Evolutionary conservation across 805 yeast species (phyloP), one percentile per base, ranked within the genome.

Genomic region (Kazachstania bromeliacearum): DNA sequence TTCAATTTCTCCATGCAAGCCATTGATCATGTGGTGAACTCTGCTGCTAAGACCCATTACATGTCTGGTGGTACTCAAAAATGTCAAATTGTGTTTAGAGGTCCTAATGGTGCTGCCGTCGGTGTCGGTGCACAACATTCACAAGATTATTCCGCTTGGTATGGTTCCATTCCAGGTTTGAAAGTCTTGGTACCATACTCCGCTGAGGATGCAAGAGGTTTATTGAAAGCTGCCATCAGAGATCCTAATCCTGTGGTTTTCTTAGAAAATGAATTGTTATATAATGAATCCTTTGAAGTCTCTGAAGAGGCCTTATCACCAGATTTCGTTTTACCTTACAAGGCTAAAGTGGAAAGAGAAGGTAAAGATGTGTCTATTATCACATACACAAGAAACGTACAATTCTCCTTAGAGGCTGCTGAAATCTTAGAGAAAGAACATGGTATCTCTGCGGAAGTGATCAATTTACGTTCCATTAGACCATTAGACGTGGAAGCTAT

Each of bases 71-170:
- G 99, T 72, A 83, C 79, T 45, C 96, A 88, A 67, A 89, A 89
- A 45, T 88, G 96, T 73, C 88, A 85, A 67, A 85, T 89, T 59
- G 88, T 95, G 37, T 92, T 92, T 74, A 81, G 99, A 69, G 99
- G 99, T 57, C 97, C 99, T 44, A 92, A 92, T 66, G 99, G 98
- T 67, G 96, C 98, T 34, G 96, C 98, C 51, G 96, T 96, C 34
- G 97, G 97, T 76, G 98, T 92, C 51, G 99, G 77, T 53, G 99
- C 99, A 41, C 99, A 92, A 69, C 99, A 92, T 70, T 92, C 98
- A 19, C 99, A 92, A 70, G 94, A 87, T 68, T 92, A 77, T 64
- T 73, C 95, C 38, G 87, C 96, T 37, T 92, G 98, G 98, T 92
- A 92, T 68, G 97, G 96, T 48, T 71, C 94, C 35, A 87, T 92